Base-by-base conservation (phyloP, 2,329 filamentous ascomycete genomes). In the Apiospora koreana region DNA sequence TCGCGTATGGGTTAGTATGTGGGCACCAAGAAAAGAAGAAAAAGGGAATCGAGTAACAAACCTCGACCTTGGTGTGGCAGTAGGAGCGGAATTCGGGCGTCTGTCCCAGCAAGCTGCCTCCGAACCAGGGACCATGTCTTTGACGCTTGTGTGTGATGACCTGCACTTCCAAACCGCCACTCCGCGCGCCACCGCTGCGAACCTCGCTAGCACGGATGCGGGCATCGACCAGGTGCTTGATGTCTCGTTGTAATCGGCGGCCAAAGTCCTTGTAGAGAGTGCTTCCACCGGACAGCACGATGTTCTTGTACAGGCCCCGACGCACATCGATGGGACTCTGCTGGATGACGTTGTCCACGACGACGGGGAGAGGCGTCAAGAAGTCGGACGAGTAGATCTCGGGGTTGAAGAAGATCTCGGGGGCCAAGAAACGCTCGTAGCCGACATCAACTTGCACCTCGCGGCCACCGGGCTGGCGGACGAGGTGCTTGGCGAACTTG, bases 331-430 rank as follows among this genome's bases (percentile, higher is more conserved):
- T 99, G 54, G 96, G 96, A 43, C 95, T 97, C 70, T 94, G 95
- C 83, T 99, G 96, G 77, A 99, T 99, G 73, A 98, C 96, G 70
- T 92, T 93, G 80, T 99, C 96, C 72, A 99, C 97, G 67, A 99
- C 96, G 67, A 89, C 93, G 31, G 96, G 96, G 10, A 99, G 89
- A 18, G 96, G 96, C 16, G 96, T 99, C 74, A 99, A 86, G 86
- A 99, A 99, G 81, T 99, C 96, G 75, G 95, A 98, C 72, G 94
- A 97, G 88, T 98, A 98, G 78, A 99, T 99, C 85, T 99, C 96
- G 41, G 96, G 96, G 84, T 99, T 99, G 90, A 99, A 99, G 85
- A 99, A 99, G 79, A 99, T 99, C 82, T 99, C 96, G 31, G 97
- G 97, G 2, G 96, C 96, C 71, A 99, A 87, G 88, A 99, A 99